Percentiles rank a stretch among this genome's conserved stretches.
phyloP scores from a whole-genome alignment of 805 yeast genomes.

The Kluyveromyces nonfermentans region DNA sequence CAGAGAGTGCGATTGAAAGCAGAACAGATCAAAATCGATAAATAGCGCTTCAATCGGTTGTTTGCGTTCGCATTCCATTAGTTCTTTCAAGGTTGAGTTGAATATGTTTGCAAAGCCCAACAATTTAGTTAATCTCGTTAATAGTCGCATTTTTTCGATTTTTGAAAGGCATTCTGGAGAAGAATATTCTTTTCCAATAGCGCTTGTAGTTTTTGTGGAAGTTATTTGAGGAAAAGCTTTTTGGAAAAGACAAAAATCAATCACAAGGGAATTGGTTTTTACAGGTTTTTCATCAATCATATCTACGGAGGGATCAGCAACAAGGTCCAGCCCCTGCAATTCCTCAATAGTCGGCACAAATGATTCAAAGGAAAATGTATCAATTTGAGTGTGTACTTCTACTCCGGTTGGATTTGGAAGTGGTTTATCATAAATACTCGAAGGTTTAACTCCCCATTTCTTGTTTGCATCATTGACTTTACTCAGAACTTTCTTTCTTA shows the following conservation, averaged over 20 bases:
- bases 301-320: background rate
- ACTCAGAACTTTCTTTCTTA: background rate
- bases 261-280: background rate
- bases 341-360: conserved; percentile 4
- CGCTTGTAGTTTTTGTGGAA: background rate
- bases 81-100: background rate
- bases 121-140: background rate
- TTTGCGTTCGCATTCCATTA: background rate
- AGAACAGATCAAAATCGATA: background rate
- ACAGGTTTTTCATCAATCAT: background rate
- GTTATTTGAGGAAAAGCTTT: background rate
- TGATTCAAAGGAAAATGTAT: conserved; percentile 4
- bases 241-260: background rate
- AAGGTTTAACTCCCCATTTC: conserved; percentile 17
- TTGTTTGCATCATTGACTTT: conserved; percentile 15
- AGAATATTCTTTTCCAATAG: background rate
- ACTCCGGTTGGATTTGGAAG: conserved; percentile 9
- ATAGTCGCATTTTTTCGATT: background rate
- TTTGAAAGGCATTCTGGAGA: background rate
- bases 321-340: background rate
- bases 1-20: background rate
- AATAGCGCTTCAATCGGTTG: background rate
- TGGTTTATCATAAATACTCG: conserved; percentile 17
- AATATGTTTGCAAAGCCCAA: background rate
- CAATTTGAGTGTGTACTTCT: conserved; percentile 4